Evolutionary conservation across 257 asterid genomes (phyloP), one percentile per base, ranked within the genome.

Genomic region (Vinca minor): DNA sequence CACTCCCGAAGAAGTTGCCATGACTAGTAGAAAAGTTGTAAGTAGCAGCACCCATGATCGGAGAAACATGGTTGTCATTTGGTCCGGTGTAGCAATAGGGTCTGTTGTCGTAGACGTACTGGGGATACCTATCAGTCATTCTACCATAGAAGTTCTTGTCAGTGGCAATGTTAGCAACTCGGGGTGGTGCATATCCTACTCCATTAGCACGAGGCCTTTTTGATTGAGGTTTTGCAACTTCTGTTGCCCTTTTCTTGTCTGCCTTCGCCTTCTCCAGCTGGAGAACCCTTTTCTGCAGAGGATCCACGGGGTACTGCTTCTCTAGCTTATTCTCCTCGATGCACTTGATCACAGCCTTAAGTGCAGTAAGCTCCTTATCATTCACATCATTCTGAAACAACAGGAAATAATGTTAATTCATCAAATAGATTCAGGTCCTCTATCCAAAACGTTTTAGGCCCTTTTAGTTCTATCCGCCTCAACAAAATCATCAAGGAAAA

Each of bases 241-340:
- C 99, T 49, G 95, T 89, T 5, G 86, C 95, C 48, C 91, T 87
- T 75, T 93, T 93, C 87, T 84, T 89, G 81, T 84, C 99, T 0
- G 97, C 96, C 83, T 87, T 93, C 39, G 79, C 92, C 74, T 89
- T 93, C 90, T 93, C 99, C 31, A 89, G 84, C 71, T 79, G 94
- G 28, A 71, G 66, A 34, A 93, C 83, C 83, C 82, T 86, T 61
- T 86, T 93, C 74, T 93, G 97, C 71, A 93, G 99, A 38, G 93
- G 82, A 36, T 83, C 97, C 65, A 85, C 54, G 0, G 94, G 94
- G 75, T 85, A 85, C 64, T 80, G 86, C 44, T 56, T 77, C 77
- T 86, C 97, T 1, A 93, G 94, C 79, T 86, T 87, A 44, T 89
- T 94, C 62, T 89, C 99, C 78, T 89, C 99, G 1, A 89, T 70